phyloP scores from a whole-genome alignment of 2,329 filamentous ascomycete genomes.

The Didymellaceae sp. region DNA sequence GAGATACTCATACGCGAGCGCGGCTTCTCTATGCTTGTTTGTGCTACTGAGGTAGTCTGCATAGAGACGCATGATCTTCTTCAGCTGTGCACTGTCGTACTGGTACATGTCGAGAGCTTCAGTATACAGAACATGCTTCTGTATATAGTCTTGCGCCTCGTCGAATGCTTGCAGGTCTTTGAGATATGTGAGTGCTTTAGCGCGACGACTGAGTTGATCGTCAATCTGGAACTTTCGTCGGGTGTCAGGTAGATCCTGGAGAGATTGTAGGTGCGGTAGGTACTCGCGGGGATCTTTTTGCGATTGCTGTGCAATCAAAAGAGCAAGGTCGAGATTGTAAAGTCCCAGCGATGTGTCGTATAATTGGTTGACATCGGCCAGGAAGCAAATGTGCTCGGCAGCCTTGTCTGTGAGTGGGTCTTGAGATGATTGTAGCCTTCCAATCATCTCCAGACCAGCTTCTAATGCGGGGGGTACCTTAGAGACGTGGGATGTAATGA shows the following conservation, averaged over 20 bases:
- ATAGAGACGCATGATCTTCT: constrained; percentile 76
- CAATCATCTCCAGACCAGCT: constrained; percentile 80
- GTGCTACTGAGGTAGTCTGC: constrained; percentile 76
- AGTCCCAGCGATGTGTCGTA: constrained; percentile 90
- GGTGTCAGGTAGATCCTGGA: constrained; percentile 75
- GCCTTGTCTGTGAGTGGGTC: constrained; percentile 76
- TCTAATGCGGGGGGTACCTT: constrained; percentile 90
- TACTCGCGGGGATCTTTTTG: constrained; percentile 97
- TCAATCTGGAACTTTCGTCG: constrained; percentile 86
- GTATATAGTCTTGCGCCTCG: constrained; percentile 77
- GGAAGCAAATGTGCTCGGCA: constrained; percentile 96
- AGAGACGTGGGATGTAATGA: constrained; percentile 93
- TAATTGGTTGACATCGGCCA: constrained; percentile 89
- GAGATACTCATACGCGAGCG: constrained; percentile 88
- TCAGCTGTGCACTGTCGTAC: constrained; percentile 73
- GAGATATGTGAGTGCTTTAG: constrained; percentile 80
- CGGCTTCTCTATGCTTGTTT: constrained; percentile 84
- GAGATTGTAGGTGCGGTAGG: constrained; percentile 86
- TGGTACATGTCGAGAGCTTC: constrained; percentile 81
- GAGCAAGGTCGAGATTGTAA: constrained; percentile 87
- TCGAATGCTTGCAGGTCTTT: constrained; percentile 75
- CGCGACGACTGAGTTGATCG: constrained; percentile 77
- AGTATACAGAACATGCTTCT: constrained; percentile 80
- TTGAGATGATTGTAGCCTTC: constrained; percentile 65
- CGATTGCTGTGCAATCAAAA: constrained; percentile 92